These are phyloP conservation scores for Microbotryomycetes sp. DNA, from an alignment of 1,284 basidiomycete species.

Conservation along the genomic window DNA sequence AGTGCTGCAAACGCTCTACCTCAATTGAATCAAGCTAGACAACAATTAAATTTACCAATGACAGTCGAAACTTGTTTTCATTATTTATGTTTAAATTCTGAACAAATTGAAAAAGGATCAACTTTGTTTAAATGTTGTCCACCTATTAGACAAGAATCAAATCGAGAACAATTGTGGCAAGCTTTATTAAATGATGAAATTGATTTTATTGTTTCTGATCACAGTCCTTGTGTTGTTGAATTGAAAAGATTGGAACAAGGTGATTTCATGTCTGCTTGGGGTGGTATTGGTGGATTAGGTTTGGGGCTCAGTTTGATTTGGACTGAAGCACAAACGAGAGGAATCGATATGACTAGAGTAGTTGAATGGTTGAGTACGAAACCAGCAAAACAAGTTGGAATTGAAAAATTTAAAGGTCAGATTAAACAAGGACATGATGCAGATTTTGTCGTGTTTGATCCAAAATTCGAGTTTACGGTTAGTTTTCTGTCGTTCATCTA, in stretches of 20 bases:
- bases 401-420: constrained; percentile 62
- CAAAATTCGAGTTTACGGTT: constrained; percentile 55
- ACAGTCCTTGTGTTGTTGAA: constrained; percentile 77
- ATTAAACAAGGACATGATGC: constrained; percentile 68
- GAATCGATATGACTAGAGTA: constrained; percentile 55
- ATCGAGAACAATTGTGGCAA: constrained; percentile 69
- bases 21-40: constrained; percentile 59
- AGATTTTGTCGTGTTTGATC: constrained; percentile 79
- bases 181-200: constrained; percentile 72
- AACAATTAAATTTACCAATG: constrained; percentile 50
- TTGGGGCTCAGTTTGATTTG: constrained; percentile 77
- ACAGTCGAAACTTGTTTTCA: constrained; percentile 94
- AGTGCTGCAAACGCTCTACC: constrained; percentile 75
- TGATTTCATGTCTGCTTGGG: constrained; percentile 83
- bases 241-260: constrained; percentile 73
- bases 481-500: constrained; percentile 31
- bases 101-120: constrained; percentile 45
- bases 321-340: constrained; percentile 61
- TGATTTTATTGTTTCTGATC: constrained; percentile 86
- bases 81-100: constrained; percentile 64
- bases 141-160: constrained; percentile 69
- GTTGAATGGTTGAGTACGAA: constrained; percentile 64
- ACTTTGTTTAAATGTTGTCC: constrained; percentile 78
- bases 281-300: constrained; percentile 81
- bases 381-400: constrained; percentile 69